Evolutionary conservation across 495 filamentous ascomycete genomes (phyloP), one percentile per base, ranked within the genome.

Genomic region (Collariella sp.): DNA sequence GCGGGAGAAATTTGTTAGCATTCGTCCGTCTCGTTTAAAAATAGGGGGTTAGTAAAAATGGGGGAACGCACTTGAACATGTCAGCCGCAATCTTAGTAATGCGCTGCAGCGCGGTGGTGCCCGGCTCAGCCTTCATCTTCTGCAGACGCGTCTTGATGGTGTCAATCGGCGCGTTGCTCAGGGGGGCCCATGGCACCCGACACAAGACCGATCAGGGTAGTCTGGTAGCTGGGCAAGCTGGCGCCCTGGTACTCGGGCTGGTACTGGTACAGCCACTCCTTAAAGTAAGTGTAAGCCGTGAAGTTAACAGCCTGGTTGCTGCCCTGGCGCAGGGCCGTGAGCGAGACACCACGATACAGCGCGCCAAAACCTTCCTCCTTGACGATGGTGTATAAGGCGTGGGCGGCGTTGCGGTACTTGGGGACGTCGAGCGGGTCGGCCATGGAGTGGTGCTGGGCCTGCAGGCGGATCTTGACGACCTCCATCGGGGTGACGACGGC

Each of bases 231-330:
- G 4, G 93, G 91, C 15, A 99, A 76, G 60, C 80, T 82, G 75
- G 73, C 35, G 61, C 45, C 62, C 29, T 55, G 48, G 58, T 82
- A 66, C 59, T 79, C 66, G 72, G 87, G 80, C 70, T 91, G 89
- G 62, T 70, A 73, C 20, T 76, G 68, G 66, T 90, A 83, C 41
- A 96, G 79, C 36, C 73, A 71, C 52, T 84, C 79, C 74, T 95
- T 94, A 70, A 97, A 84, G 71, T 96, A 85, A 1, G 87, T 89
- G 73, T 99, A 99, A 11, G 94, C 94, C 24, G 91, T 96, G 77
- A 99, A 99, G 77, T 99, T 99, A 66, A 94, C 87, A 11, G 94
- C 93, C 74, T 99, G 93, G 75, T 99, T 98, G 54, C 83, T 90
- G 52, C 91, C 93, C 71, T 98, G 93, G 47, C 93, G 81, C 51